A percentile compares a stretch with the other conserved stretches of the same genome.
Evolutionary conservation across 169 alveolate genomes (phyloP).

Genomic region (Babesia bigemina): DNA sequence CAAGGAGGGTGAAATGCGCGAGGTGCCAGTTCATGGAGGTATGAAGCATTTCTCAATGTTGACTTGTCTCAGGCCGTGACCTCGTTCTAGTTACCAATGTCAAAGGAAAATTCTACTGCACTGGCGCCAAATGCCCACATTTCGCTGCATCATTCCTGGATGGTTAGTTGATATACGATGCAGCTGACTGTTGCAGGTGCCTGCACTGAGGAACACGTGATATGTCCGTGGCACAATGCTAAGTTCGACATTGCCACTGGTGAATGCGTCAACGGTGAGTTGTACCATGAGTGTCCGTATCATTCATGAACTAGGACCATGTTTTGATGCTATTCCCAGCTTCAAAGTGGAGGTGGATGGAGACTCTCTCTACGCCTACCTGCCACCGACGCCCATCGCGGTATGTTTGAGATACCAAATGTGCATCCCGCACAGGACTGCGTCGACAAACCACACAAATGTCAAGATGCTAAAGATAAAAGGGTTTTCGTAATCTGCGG

Average conservation of each 20-base stretch:
- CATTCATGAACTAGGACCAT: constrained; percentile 54
- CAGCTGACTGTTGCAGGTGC: constrained; percentile 33
- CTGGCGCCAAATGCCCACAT: constrained; percentile 81
- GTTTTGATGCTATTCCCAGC: constrained; percentile 73
- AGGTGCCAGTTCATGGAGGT: constrained; percentile 68
- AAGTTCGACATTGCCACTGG: constrained; percentile 76
- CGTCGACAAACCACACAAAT: constrained; percentile 53
- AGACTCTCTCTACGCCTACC: constrained; percentile 70
- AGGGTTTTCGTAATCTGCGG: constrained; percentile 82
- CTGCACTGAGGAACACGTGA: constrained; percentile 71
- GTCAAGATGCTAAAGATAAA: constrained; percentile 64
- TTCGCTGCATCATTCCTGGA: constrained; percentile 72
- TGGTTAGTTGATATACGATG: constrained; percentile 43
- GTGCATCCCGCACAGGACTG: constrained; percentile 17
- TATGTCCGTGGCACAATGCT: constrained; percentile 83
- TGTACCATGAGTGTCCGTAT: background rate
- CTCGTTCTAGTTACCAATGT: constrained; percentile 69
- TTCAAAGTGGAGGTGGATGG: constrained; percentile 72
- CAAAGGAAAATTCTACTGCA: constrained; percentile 68
- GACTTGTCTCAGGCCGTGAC: constrained; percentile 52
- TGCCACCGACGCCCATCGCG: constrained; percentile 72
- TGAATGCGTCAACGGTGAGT: constrained; percentile 71
- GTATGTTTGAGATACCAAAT: background rate
- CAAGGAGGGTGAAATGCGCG: constrained; percentile 76
- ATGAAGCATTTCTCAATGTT: background rate